phyloP scores from a whole-genome alignment of 2,329 filamentous ascomycete genomes.

The Paramyrothecium roridum region DNA sequence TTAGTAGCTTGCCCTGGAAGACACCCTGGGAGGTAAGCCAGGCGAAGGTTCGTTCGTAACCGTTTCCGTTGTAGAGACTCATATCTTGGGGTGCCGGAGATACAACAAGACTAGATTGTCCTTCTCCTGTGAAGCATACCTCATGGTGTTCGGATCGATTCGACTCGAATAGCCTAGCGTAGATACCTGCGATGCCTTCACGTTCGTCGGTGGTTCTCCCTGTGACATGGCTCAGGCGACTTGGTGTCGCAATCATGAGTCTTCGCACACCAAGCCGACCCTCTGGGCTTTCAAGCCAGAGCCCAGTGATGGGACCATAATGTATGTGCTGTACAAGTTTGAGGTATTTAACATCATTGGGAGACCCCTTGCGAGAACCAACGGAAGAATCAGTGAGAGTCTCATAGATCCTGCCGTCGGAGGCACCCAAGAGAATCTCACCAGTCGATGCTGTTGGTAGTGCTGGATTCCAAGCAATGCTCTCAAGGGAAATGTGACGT shows the following conservation, averaged over 20 bases:
- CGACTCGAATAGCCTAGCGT: conserved; percentile 80
- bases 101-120: conserved; percentile 63
- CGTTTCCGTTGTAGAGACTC: too few species aligned
- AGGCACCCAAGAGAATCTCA: conserved; percentile 91
- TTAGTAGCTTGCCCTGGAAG: conserved; percentile 77
- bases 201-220: conserved; percentile 72
- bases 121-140: conserved; percentile 53
- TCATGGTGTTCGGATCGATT: conserved; percentile 80
- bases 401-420: conserved; percentile 93
- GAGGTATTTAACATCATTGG: conserved; percentile 89
- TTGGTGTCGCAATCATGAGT: conserved; percentile 77
- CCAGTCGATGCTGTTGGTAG: conserved; percentile 89
- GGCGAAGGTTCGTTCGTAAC: conserved; percentile 67
- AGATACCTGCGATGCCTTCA: conserved; percentile 83
- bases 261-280: conserved; percentile 68
- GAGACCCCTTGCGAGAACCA: conserved; percentile 96
- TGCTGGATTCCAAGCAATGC: conserved; percentile 91
- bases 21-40: conserved; percentile 89
- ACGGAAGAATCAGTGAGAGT: conserved; percentile 89
- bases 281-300: conserved; percentile 76
- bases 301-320: conserved; percentile 78
- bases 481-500: conserved; percentile 83
- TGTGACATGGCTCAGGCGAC: conserved; percentile 74
- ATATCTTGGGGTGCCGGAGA: conserved; percentile 71
- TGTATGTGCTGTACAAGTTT: conserved; percentile 78